Base-by-base conservation (phyloP, 2,329 filamentous ascomycete genomes). In the Akanthomyces lecanii region DNA sequence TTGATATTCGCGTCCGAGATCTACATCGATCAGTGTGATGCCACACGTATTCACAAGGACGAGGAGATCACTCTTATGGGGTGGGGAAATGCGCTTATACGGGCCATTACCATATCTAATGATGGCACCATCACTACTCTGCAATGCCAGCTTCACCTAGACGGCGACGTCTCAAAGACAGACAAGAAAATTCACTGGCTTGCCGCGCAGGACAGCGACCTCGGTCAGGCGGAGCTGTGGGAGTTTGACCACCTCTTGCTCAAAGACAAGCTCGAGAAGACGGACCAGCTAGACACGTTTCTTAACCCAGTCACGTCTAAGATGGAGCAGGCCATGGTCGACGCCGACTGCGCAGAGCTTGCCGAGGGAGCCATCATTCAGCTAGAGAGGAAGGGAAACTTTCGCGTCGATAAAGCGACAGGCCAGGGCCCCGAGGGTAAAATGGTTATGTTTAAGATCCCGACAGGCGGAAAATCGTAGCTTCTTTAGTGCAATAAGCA, bases 21-120 rank as follows among this genome's bases (percentile, higher is more conserved):
- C 68, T 77, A 93, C 65, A 78, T 96, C 60, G 91, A 96, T 72
- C 91, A 96, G 76, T 88, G 82, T 48, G 92, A 96, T 71, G 89
- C 88, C 61, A 86, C 86, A 72, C 82, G 82, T 25, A 93, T 96
- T 77, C 88, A 85, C 68, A 82, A 89, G 67, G 88, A 88, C 71
- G 91, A 96, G 77, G 91, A 96, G 74, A 91, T 96, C 70, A 96
- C 91, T 0, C 81, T 96, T 33, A 96, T 96, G 92, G 88, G 89
- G 73, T 96, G 92, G 92, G 92, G 91, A 69, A 92, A 92, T 71
- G 89, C 88, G 5, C 82, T 90, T 66, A 87, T 92, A 63, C 83
- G 85, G 7, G 66, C 85, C 89, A 67, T 80, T 82, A 53, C 74
- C 75, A n/a, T 2, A 7, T 74, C 74, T 33, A 79, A 79, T 45